Evolutionary conservation across 495 filamentous ascomycete species (phyloP).

Genomic region (Pseudomonodictys pantanalensis): DNA sequence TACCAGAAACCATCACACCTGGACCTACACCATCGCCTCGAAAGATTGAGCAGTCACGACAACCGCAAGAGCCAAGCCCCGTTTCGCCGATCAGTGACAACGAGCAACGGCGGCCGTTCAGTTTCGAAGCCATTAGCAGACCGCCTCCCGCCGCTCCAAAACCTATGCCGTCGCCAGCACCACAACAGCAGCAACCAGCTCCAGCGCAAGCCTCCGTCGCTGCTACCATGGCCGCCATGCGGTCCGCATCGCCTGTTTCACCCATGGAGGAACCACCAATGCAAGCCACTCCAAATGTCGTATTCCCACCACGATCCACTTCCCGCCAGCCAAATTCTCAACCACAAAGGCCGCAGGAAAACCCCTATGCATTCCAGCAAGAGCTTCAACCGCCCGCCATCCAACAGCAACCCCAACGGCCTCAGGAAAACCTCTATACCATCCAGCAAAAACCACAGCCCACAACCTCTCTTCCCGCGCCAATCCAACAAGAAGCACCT

Average conservation of each 20-base stretch:
- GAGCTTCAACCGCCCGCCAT: neutral
- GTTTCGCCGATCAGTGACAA: neutral
- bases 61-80: neutral
- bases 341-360: neutral
- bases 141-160: neutral
- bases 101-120: conserved; percentile 11
- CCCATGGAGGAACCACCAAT: conserved; percentile 8
- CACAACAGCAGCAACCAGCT: neutral
- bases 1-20: conserved; percentile 2
- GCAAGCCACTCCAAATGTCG: neutral
- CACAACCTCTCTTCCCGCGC: too few species aligned
- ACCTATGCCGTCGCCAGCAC: neutral
- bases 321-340: neutral
- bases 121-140: conserved; percentile 5
- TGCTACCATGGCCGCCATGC: neutral
- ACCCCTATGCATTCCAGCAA: too few species aligned
- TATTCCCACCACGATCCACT: neutral
- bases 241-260: conserved; percentile 7
- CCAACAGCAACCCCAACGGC: neutral
- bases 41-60: neutral
- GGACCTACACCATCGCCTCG: neutral
- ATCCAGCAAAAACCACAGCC: too few species aligned
- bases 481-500: too few species aligned
- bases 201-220: neutral
- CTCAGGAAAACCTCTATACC: too few species aligned